Conservation (phyloP, 352 stramenopile species). For the Phytophthora lateralis region DNA sequence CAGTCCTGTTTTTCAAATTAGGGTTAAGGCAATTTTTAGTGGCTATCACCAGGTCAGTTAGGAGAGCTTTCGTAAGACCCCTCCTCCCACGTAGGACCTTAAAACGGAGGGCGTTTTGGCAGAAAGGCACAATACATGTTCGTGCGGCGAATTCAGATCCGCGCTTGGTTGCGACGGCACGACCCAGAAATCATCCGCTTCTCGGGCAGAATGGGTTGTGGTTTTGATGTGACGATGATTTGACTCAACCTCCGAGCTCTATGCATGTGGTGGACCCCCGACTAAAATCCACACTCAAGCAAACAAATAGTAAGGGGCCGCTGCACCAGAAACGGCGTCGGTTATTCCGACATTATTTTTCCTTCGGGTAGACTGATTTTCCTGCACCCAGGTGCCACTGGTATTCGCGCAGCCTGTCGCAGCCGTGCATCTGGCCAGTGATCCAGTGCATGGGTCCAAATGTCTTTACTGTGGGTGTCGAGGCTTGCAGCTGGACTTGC, state of each 20-base stretch:
- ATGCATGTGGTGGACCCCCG: neutral
- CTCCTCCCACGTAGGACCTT: too few relatives aligned
- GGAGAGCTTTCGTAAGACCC: too few relatives aligned
- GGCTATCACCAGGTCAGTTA: too few relatives aligned
- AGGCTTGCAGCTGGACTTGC: conserved; percentile 1
- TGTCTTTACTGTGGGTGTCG: conserved; percentile 5
- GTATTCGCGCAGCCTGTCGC: conserved; percentile 18
- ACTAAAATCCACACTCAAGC: neutral
- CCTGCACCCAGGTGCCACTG: conserved; percentile 5
- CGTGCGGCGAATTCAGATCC: conserved; percentile 9
- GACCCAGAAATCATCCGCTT: conserved; percentile 39
- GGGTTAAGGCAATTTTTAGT: too few relatives aligned
- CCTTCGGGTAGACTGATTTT: conserved; percentile 1
- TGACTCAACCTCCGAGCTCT: conserved; percentile 4
- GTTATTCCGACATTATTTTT: conserved; percentile 4
- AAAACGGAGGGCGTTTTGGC: too few relatives aligned
- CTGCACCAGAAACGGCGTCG: neutral
- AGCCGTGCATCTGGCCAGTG: conserved; percentile 7
- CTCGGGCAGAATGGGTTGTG: conserved; percentile 30
- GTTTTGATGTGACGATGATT: conserved; percentile 23
- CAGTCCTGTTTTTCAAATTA: too few relatives aligned
- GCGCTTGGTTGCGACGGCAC: conserved; percentile 10
- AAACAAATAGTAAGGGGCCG: neutral
- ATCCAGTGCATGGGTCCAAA: conserved; percentile 10
- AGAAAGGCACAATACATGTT: too few relatives aligned